Conservation (phyloP, 352 stramenopile species). For the Elongisporangium prolatum region DNA sequence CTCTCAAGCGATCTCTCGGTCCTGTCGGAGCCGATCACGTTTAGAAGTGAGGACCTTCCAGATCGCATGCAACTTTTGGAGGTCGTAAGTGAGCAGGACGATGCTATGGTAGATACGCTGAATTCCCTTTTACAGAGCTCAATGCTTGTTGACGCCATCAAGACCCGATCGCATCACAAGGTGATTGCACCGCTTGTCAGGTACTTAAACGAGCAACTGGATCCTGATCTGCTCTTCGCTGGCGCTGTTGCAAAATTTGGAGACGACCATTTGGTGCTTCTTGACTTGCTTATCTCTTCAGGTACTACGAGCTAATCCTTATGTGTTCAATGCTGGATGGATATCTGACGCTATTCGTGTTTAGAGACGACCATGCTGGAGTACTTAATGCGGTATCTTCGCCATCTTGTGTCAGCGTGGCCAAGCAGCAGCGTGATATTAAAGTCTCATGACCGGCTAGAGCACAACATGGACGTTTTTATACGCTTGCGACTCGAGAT, state of each 20-base stretch:
- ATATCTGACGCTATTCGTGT: background rate
- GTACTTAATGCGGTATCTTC: constrained; percentile 55
- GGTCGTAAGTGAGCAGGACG: constrained; percentile 63
- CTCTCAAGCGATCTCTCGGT: background rate
- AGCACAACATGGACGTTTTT: constrained; percentile 42
- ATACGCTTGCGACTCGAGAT: constrained; percentile 66
- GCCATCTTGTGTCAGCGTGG: constrained; percentile 28
- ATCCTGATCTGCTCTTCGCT: constrained; percentile 57
- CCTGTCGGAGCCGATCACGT: background rate
- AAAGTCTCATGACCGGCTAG: constrained; percentile 12
- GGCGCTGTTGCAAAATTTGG: constrained; percentile 39
- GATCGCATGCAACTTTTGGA: constrained; percentile 29
- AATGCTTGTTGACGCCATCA: background rate
- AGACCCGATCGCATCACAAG: background rate
- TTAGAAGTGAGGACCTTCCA: constrained; percentile 3
- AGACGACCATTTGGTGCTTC: constrained; percentile 55
- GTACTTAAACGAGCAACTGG: constrained; percentile 22
- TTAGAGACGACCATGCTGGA: constrained; percentile 66
- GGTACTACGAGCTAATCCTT: constrained; percentile 19
- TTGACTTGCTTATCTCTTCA: constrained; percentile 71
- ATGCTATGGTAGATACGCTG: constrained; percentile 62
- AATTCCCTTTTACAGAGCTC: constrained; percentile 31
- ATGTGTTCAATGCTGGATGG: background rate
- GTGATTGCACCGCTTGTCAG: constrained; percentile 5
- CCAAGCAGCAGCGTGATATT: constrained; percentile 17